A percentile compares a stretch with the other conserved stretches of the same genome.
These are phyloP conservation scores for Fraxinus excelsior DNA, from an alignment of 257 asterid genomes.

Conservation along the genomic window DNA sequence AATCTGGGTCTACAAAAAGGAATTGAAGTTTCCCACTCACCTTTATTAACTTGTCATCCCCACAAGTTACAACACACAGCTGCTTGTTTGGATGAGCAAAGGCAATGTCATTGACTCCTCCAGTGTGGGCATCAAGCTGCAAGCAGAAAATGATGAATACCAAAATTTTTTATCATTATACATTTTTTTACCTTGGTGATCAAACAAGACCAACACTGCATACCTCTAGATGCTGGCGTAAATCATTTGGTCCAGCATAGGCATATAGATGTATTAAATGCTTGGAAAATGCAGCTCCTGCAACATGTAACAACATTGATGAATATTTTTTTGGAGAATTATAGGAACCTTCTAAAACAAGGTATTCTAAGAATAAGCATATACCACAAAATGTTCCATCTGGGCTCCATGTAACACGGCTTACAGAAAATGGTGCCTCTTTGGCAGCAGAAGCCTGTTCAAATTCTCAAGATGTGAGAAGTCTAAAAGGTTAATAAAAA, in stretches of 20 bases:
- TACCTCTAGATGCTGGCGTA: slow-evolving; percentile 94
- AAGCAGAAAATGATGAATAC: slow-evolving; percentile 24
- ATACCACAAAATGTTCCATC: slow-evolving; percentile 91
- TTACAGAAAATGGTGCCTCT: slow-evolving; percentile 86
- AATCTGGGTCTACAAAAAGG: slow-evolving; percentile 2
- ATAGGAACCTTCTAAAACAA: slow-evolving; percentile 6
- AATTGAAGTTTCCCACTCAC: slow-evolving; percentile 20
- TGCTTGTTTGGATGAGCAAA: slow-evolving; percentile 96
- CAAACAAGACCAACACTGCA: slow-evolving; percentile 4
- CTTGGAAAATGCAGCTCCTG: slow-evolving; percentile 96
- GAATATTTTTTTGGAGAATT: slow-evolving; percentile 23
- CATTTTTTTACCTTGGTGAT: slow-evolving; percentile 17
- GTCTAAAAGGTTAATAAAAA: neutral
- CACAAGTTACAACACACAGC: slow-evolving; percentile 85
- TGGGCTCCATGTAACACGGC: slow-evolving; percentile 90
- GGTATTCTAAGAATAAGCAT: slow-evolving; percentile 21
- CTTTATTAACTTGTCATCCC: slow-evolving; percentile 68
- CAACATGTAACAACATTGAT: slow-evolving; percentile 30
- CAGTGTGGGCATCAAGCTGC: slow-evolving; percentile 94
- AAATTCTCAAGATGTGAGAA: slow-evolving; percentile 35
- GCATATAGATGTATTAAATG: slow-evolving; percentile 90
- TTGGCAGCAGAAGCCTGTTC: slow-evolving; percentile 86
- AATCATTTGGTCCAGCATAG: slow-evolving; percentile 76
- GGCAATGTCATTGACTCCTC: slow-evolving; percentile 91
- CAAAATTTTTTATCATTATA: slow-evolving; percentile 9